Percentiles rank a stretch among this genome's conserved stretches.
Conservation (phyloP, 1,139 yeast species). For the Suhomyces anneliseae region DNA sequence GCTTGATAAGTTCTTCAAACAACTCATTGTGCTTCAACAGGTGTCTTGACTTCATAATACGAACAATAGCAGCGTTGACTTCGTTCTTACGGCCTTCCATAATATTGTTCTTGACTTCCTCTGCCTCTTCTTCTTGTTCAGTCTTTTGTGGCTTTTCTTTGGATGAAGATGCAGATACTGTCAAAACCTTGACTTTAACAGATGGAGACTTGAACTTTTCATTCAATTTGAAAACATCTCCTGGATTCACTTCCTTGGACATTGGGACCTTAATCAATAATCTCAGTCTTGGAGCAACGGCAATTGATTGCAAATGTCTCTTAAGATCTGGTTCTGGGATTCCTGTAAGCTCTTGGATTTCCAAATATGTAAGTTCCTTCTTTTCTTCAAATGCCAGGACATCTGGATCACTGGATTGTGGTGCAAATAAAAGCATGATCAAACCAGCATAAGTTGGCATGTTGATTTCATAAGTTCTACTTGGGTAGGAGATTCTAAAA, state of each 20-base stretch:
- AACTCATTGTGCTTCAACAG: constrained; percentile 62
- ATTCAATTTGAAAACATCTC: constrained; percentile 71
- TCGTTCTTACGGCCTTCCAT: constrained; percentile 54
- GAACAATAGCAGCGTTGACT: constrained; percentile 84
- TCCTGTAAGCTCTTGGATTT: constrained; percentile 64
- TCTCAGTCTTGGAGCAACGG: constrained; percentile 81
- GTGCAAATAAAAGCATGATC: constrained; percentile 70
- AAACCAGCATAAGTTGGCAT: constrained; percentile 81
- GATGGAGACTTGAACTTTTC: constrained; percentile 69
- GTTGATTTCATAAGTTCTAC: constrained; percentile 73
- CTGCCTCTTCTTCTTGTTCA: constrained; percentile 39
- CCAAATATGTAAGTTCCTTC: constrained; percentile 48
- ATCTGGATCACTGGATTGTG: constrained; percentile 48
- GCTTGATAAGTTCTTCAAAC: constrained; percentile 63
- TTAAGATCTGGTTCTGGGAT: constrained; percentile 73
- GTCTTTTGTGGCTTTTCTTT: constrained; percentile 32
- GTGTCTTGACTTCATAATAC: constrained; percentile 80
- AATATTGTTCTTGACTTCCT: constrained; percentile 36
- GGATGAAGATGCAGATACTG: constrained; percentile 47
- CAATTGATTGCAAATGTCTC: constrained; percentile 79
- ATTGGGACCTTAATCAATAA: constrained; percentile 71
- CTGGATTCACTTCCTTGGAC: constrained; percentile 65
- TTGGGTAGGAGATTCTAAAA: constrained; percentile 63
- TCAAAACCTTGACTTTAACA: constrained; percentile 72
- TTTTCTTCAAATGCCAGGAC: constrained; percentile 46